These are phyloP conservation scores for Hydnomerulius pinastri DNA, from an alignment of 768 basidiomycete species.

Conservation along the genomic window DNA sequence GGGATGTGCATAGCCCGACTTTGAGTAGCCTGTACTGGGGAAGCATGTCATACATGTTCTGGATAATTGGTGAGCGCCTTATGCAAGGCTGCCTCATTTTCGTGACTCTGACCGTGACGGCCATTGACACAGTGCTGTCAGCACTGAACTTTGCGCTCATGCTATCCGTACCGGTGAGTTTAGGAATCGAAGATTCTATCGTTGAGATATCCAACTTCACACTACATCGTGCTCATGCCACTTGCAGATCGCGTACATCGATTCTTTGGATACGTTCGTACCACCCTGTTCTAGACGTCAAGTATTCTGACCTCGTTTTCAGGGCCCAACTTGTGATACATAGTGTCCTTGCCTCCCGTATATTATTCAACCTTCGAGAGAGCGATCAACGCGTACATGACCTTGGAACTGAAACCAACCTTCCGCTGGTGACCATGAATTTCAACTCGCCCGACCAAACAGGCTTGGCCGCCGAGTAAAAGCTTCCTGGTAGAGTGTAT, in stretches of 20 bases:
- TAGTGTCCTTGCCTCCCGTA: constrained; percentile 26
- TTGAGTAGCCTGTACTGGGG: constrained; percentile 29
- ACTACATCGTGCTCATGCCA: not conserved
- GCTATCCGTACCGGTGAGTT: constrained; percentile 22
- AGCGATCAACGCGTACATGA: too few relatives aligned
- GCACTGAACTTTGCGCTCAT: constrained; percentile 15
- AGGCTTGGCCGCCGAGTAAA: too few relatives aligned
- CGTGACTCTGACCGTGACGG: not conserved
- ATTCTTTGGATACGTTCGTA: constrained; percentile 27
- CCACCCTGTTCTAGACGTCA: too few relatives aligned
- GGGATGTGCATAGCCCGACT: constrained; percentile 12
- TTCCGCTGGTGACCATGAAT: too few relatives aligned
- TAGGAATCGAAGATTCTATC: too few relatives aligned
- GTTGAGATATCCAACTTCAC: too few relatives aligned
- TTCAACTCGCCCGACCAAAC: too few relatives aligned
- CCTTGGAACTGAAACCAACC: too few relatives aligned
- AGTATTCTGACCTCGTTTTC: not conserved
- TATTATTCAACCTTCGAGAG: constrained; percentile 34
- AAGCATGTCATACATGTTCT: constrained; percentile 27
- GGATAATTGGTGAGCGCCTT: constrained; percentile 20
- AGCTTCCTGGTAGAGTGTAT: too few relatives aligned
- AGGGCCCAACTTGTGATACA: constrained; percentile 32
- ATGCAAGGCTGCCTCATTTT: not conserved
- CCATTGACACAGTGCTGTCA: constrained; percentile 12
- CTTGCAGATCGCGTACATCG: constrained; percentile 16